Evolutionary conservation across 208 protist genomes (phyloP).

Genomic region (Crithidia fasciculata): DNA sequence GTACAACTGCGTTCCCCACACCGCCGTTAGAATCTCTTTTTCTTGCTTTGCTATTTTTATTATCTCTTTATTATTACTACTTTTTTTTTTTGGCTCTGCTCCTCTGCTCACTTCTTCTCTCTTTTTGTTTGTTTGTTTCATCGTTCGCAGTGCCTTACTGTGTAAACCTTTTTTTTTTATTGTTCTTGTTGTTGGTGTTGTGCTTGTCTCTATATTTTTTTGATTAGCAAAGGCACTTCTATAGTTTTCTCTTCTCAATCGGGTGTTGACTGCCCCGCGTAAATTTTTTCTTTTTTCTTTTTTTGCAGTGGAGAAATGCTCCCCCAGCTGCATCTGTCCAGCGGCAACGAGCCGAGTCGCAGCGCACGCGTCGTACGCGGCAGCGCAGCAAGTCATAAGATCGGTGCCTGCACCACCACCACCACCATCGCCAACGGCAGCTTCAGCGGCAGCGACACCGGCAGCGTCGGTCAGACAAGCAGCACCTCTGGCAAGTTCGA

Average conservation of each 20-base stretch:
- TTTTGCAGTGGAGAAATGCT: constrained; percentile 3
- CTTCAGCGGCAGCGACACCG: constrained; percentile 1
- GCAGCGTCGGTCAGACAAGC: constrained; percentile 1
- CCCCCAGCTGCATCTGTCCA: not conserved
- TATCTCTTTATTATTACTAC: not conserved
- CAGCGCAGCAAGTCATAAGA: not conserved
- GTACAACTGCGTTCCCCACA: no score
- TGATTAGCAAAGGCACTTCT: not conserved
- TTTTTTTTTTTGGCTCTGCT: not conserved
- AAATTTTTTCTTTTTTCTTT: not conserved
- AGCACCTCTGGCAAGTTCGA: constrained; percentile 20
- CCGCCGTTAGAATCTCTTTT: not conserved
- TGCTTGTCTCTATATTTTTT: not conserved
- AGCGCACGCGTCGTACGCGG: not conserved
- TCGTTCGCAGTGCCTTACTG: not conserved
- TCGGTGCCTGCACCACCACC: not conserved
- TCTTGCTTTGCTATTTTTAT: not conserved
- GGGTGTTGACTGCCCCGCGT: not conserved
- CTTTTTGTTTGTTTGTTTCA: not conserved
- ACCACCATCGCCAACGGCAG: not conserved
- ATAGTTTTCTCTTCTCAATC: no score
- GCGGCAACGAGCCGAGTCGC: not conserved
- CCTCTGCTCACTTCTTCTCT: not conserved
- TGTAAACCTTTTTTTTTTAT: not conserved
- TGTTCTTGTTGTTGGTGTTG: constrained; percentile 6